phyloP scores from a whole-genome alignment of 2,329 filamentous ascomycete species.

The Dothideomycetidae sp. region DNA sequence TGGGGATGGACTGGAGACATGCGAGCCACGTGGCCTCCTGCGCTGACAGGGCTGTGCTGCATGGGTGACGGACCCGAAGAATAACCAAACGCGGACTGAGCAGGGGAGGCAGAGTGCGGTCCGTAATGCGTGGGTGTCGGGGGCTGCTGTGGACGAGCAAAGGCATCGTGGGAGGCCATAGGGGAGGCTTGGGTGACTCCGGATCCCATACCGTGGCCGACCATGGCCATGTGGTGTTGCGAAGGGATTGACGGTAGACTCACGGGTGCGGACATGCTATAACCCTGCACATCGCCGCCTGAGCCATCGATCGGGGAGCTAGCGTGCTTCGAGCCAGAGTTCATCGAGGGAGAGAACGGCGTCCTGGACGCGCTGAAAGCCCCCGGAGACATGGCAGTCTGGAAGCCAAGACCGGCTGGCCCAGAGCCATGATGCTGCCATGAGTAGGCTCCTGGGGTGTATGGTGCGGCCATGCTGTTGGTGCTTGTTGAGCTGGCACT shows the following conservation, averaged over 20 bases:
- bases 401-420: constrained; percentile 41
- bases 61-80: constrained; percentile 35
- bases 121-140: constrained; percentile 50
- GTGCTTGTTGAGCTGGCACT: constrained; percentile 47
- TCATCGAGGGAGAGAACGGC: constrained; percentile 44
- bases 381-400: constrained; percentile 32
- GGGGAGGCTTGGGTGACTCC: constrained; percentile 32
- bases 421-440: constrained; percentile 40
- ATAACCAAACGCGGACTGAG: constrained; percentile 35
- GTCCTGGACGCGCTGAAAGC: constrained; percentile 35
- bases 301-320: constrained; percentile 36
- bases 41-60: constrained; percentile 36
- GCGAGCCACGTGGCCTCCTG: constrained; percentile 31
- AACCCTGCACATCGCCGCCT: constrained; percentile 47
- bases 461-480: constrained; percentile 39
- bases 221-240: constrained; percentile 33
- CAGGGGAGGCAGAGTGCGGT: constrained; percentile 38
- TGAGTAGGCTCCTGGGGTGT: constrained; percentile 48
- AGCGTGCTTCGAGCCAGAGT: constrained; percentile 37
- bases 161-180: constrained; percentile 46
- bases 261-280: constrained; percentile 43
- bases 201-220: constrained; percentile 22
- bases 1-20: constrained; percentile 39
- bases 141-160: constrained; percentile 34
- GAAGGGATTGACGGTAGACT: constrained; percentile 32